Evolutionary conservation across 2,329 filamentous ascomycete species (phyloP), one percentile per base, ranked within the genome.

Genomic region (Trichoderma sp.): DNA sequence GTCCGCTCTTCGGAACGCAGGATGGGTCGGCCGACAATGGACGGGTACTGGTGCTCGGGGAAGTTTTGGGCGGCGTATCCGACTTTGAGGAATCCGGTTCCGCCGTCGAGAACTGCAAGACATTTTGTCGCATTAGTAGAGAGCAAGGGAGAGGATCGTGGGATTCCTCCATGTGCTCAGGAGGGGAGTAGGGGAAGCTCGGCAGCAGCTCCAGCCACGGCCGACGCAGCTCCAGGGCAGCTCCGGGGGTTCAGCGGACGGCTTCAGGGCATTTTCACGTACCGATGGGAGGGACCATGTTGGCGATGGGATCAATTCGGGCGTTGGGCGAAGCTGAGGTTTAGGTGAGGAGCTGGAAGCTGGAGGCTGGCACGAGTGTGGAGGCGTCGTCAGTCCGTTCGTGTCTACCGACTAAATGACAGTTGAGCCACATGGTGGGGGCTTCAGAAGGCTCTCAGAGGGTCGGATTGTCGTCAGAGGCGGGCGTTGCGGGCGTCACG

Each of bases 31-130:
- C 97, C 97, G 85, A 99, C 95, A 85, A 99, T 98, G 80, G 96
- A 98, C 75, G 97, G 97, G 86, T 95, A 98, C 87, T 98, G 96
- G 86, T 97, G 95, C 87, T 98, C 97, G 85, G 97, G 97, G 87
- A 99, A 99, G 89, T 99, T 99, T 90, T 98, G 95, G 83, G 93
- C 97, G 83, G 97, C 97, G 89, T 98, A 99, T 85, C 97, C 97
- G 87, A 98, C 97, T 88, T 99, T 99, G 86, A 99, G 93, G 90
- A 99, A 99, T 87, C 97, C 97, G 84, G 97, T 99, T 87, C 97
- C 97, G 90, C 97, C 97, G 90, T 99, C 97, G 90, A 99, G 96
- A 84, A 99, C 97, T 98, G 41, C 3, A 79, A 41, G 75, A 79
- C n/a, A n/a, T n/a, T n/a, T n/a, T 50, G 41, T 4, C 9, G 21